Evolutionary conservation across 306 rosid species (phyloP).

Genomic region (Corylus avellana): DNA sequence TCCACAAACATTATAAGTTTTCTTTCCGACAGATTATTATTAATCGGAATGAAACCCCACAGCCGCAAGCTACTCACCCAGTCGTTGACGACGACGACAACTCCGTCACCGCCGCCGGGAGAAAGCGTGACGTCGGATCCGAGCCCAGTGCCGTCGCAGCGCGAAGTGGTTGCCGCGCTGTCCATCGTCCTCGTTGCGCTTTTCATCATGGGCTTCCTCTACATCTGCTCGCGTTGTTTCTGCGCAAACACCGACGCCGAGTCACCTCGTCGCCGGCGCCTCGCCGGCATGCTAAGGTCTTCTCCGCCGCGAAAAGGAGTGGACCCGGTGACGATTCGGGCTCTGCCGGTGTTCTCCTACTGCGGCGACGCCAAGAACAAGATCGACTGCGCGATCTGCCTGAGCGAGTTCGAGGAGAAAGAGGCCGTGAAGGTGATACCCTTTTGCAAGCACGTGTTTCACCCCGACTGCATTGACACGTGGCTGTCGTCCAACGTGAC

Average conservation of each 20-base stretch:
- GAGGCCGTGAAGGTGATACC: constrained; percentile 47
- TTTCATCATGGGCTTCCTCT: constrained; percentile 34
- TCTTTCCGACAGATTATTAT: too few species aligned
- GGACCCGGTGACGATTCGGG: not conserved
- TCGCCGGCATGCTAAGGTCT: not conserved
- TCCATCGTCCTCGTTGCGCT: constrained; percentile 32
- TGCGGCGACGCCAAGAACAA: constrained; percentile 14
- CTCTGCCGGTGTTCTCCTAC: constrained; percentile 39
- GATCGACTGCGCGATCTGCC: constrained; percentile 55
- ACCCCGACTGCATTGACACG: constrained; percentile 48
- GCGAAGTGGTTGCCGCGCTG: constrained; percentile 16
- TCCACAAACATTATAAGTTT: too few species aligned
- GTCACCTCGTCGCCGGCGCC: not conserved
- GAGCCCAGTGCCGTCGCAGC: not conserved
- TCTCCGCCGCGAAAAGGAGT: not conserved
- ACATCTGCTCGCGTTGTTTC: constrained; percentile 22
- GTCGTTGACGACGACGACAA: not conserved
- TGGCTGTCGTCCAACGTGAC: constrained; percentile 56
- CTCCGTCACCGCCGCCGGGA: not conserved
- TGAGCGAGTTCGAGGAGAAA: constrained; percentile 35
- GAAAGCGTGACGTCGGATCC: not conserved
- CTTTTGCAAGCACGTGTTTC: constrained; percentile 60
- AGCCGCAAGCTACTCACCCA: constrained; percentile 35
- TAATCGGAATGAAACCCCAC: constrained; percentile 25
- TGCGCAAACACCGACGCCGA: not conserved